A percentile compares a stretch with the other conserved stretches of the same genome.
phyloP scores from a whole-genome alignment of 2,329 filamentous ascomycete genomes.

The Diaporthe batatas region DNA sequence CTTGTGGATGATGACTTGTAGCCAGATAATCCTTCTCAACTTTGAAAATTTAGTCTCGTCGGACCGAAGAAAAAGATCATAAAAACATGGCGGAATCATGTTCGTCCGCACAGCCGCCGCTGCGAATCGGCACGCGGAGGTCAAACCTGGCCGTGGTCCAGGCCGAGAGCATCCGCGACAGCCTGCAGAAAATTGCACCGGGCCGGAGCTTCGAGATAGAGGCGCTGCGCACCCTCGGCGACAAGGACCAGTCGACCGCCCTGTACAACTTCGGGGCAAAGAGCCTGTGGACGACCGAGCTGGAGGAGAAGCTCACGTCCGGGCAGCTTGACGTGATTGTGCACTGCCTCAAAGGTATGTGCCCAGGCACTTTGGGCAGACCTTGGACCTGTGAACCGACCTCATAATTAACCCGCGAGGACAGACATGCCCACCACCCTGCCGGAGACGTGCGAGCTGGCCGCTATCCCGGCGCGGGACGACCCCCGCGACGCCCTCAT shows the following conservation, averaged over 20 bases:
- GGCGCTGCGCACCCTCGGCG: conserved; percentile 13
- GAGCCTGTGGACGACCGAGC: conserved; percentile 17
- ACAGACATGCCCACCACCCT: conserved; percentile 21
- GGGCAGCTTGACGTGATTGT: conserved; percentile 9
- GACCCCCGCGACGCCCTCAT: conserved; percentile 19
- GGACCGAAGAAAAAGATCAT: background rate
- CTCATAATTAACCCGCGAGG: background rate
- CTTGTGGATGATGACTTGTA: background rate
- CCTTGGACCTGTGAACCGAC: background rate
- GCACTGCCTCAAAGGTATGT: conserved; percentile 3
- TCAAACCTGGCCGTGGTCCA: conserved; percentile 21
- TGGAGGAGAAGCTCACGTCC: conserved; percentile 9
- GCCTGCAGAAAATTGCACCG: conserved; percentile 13
- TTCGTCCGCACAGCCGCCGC: background rate
- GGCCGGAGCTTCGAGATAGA: conserved; percentile 15
- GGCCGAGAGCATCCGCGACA: conserved; percentile 13
- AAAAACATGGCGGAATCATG: background rate
- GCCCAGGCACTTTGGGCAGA: too few relatives aligned
- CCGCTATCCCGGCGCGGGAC: background rate
- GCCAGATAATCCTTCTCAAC: background rate
- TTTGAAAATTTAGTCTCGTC: background rate
- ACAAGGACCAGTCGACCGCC: conserved; percentile 19
- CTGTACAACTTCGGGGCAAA: conserved; percentile 19
- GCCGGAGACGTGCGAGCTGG: conserved; percentile 5
- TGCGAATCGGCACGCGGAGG: conserved; percentile 14